Evolutionary conservation across 352 stramenopile genomes (phyloP).

Genomic region (Globisporangium carolinianum): DNA sequence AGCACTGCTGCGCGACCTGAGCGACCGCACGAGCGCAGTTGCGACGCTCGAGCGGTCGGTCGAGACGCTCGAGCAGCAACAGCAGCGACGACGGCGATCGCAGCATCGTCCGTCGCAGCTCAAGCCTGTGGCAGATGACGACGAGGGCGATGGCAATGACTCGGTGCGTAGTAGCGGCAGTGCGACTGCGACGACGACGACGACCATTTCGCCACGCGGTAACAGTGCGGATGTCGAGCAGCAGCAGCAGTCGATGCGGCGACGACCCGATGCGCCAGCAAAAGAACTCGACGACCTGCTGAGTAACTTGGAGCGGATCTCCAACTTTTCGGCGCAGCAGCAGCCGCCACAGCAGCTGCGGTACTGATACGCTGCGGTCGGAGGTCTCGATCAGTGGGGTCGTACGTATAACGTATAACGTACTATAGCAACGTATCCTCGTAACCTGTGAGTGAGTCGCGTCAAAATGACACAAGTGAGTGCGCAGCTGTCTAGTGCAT

Average conservation of each 20-base stretch:
- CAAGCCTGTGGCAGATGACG: background rate
- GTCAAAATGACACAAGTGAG: too few species aligned
- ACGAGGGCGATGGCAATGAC: background rate
- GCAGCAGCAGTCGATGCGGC: slow-evolving; percentile 8
- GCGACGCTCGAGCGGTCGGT: slow-evolving; percentile 44
- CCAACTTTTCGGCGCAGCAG: slow-evolving; percentile 40
- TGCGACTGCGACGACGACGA: slow-evolving; percentile 4
- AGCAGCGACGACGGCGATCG: slow-evolving; percentile 1
- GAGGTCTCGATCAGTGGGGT: too few species aligned
- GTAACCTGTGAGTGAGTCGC: too few species aligned
- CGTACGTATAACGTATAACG: too few species aligned
- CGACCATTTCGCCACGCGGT: slow-evolving; percentile 2
- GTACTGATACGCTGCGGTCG: background rate
- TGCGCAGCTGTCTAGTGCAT: too few species aligned
- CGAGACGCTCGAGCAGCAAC: slow-evolving; percentile 25
- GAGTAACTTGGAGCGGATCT: slow-evolving; percentile 64
- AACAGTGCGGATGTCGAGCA: slow-evolving; percentile 7
- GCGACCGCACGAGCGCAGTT: slow-evolving; percentile 53
- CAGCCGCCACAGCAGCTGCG: slow-evolving; percentile 5
- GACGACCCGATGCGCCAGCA: slow-evolving; percentile 14
- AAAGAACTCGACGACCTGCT: slow-evolving; percentile 64
- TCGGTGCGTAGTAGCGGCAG: slow-evolving; percentile 2
- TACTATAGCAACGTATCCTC: too few species aligned
- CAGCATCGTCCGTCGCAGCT: background rate
- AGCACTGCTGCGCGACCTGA: slow-evolving; percentile 57